Evolutionary conservation across 345 rosid genomes (phyloP).

Genomic region (Bruguiera parviflora): DNA sequence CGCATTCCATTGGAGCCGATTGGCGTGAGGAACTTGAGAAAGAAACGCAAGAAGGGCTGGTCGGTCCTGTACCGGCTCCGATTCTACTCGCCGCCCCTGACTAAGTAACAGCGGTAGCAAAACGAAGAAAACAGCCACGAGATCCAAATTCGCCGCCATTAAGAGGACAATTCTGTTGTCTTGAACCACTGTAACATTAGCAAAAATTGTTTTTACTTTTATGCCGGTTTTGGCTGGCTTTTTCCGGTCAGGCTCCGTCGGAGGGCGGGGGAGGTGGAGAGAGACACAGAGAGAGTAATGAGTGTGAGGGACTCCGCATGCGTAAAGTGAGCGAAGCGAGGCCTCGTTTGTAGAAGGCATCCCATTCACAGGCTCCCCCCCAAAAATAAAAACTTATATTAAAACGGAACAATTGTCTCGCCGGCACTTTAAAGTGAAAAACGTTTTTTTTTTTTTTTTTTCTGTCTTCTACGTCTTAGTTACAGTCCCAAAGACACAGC

Average conservation of each 20-base stretch:
- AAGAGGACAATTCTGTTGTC: too few relatives aligned
- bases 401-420: neutral
- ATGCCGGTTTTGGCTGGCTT: constrained; percentile 18
- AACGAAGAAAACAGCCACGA: constrained; percentile 14
- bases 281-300: neutral
- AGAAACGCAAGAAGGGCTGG: constrained; percentile 80
- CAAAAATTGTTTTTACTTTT: too few relatives aligned
- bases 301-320: neutral
- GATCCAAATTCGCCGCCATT: neutral
- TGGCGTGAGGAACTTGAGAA: constrained; percentile 50
- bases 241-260: constrained; percentile 43
- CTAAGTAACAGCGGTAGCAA: constrained; percentile 28
- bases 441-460: constrained; percentile 16
- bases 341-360: neutral
- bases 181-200: too few relatives aligned
- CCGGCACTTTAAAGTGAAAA: constrained; percentile 11
- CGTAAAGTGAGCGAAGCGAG: neutral
- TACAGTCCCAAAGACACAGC: too few relatives aligned
- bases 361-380: constrained; percentile 15
- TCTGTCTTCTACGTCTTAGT: neutral
- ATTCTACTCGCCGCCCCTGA: constrained; percentile 31
- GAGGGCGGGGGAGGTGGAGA: neutral
- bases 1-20: constrained; percentile 73
- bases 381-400: neutral
- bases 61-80: constrained; percentile 74